A percentile compares a stretch with the other conserved stretches of the same genome.
Conservation (phyloP, 805 yeast genomes). For the Lipomyces sp. region DNA sequence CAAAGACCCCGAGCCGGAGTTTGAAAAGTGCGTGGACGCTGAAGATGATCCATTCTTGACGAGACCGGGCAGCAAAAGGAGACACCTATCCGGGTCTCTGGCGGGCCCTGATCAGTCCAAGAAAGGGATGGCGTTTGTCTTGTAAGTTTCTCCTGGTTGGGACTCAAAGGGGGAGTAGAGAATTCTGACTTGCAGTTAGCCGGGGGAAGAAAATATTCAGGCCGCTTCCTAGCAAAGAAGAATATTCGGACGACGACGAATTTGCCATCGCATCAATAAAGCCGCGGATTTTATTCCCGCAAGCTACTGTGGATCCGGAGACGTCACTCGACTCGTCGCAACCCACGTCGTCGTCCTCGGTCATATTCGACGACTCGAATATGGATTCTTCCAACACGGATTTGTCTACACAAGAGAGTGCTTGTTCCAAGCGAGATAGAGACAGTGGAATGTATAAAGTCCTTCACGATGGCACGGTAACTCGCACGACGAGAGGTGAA, state of each 20-base stretch:
- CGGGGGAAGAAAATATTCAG: constrained; percentile 35
- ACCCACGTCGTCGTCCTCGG: constrained; percentile 10
- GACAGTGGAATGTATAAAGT: background rate
- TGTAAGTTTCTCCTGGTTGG: constrained; percentile 19
- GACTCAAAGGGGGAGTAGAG: background rate
- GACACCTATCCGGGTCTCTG: background rate
- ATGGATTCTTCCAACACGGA: background rate
- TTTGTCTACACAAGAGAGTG: background rate
- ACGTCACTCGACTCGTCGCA: background rate
- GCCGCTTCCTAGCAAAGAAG: constrained; percentile 24
- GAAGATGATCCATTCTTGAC: constrained; percentile 4
- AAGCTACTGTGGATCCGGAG: background rate
- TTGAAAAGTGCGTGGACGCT: background rate
- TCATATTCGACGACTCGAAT: background rate
- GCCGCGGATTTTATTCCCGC: constrained; percentile 30
- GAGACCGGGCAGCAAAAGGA: background rate
- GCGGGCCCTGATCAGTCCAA: constrained; percentile 15
- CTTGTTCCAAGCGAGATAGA: constrained; percentile 2
- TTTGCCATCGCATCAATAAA: constrained; percentile 29
- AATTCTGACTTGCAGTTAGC: background rate
- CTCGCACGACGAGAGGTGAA: background rate
- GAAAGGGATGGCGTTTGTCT: constrained; percentile 35
- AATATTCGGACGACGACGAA: constrained; percentile 24
- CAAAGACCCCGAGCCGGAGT: constrained; percentile 6
- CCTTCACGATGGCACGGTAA: background rate